phyloP scores from a whole-genome alignment of 306 rosid species.

The Alnus rubra region DNA sequence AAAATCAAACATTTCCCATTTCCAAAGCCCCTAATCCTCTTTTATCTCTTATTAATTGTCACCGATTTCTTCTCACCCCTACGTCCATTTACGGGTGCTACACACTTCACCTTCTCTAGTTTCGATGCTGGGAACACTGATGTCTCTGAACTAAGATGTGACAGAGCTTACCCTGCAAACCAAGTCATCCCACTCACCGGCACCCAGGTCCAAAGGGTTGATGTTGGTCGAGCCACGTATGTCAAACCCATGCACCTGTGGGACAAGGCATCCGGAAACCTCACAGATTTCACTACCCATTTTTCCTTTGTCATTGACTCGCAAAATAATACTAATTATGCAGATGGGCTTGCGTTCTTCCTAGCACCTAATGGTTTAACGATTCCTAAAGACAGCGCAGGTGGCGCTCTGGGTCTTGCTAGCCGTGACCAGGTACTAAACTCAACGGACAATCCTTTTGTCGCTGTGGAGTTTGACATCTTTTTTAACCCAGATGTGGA shows the following conservation, averaged over 20 bases:
- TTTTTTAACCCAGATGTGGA: neutral
- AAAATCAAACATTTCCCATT: too few relatives aligned
- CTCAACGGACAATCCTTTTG: neutral
- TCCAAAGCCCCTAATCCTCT: too few relatives aligned
- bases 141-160: too few relatives aligned
- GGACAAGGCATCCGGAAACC: slow-evolving; percentile 34
- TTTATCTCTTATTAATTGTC: too few relatives aligned
- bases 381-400: slow-evolving; percentile 21
- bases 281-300: slow-evolving; percentile 48
- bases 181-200: slow-evolving; percentile 27
- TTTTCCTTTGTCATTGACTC: slow-evolving; percentile 44
- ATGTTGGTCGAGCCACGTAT: slow-evolving; percentile 46
- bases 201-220: too few relatives aligned
- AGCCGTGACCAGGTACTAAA: too few relatives aligned
- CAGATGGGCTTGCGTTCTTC: slow-evolving; percentile 55
- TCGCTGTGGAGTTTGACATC: neutral
- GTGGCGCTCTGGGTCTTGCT: slow-evolving; percentile 50
- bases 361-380: slow-evolving; percentile 31
- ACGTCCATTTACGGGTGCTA: too few relatives aligned
- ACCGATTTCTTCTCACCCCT: neutral
- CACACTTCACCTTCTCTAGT: too few relatives aligned
- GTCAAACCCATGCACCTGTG: slow-evolving; percentile 32
- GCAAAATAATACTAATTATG: neutral
- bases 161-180: neutral
- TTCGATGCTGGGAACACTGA: neutral